phyloP scores from a whole-genome alignment of 495 filamentous ascomycete species.

The Podospora comata region DNA sequence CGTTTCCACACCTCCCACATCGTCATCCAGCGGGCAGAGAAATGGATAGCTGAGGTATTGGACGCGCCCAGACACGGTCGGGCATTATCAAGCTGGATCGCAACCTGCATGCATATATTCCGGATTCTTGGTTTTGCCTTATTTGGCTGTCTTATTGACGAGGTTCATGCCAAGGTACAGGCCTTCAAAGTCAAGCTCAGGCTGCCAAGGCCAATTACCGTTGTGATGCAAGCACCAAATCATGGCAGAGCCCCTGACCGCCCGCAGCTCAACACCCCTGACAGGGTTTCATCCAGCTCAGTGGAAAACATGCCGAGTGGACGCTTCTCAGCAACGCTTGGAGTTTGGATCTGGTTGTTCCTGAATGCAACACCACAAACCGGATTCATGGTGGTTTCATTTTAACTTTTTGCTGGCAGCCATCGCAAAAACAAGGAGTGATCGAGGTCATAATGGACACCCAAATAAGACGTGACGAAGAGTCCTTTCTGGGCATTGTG shows the following conservation, averaged over 20 bases:
- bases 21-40: background rate
- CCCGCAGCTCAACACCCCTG: constrained; percentile 9
- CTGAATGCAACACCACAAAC: constrained; percentile 22
- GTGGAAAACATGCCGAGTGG: constrained; percentile 20
- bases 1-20: background rate
- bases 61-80: background rate
- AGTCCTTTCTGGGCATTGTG: background rate
- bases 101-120: background rate
- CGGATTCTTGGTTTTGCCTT: constrained; percentile 9
- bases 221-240: constrained; percentile 18
- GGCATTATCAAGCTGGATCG: no score
- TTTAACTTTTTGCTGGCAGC: background rate
- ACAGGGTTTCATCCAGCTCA: constrained; percentile 20
- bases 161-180: constrained; percentile 29
- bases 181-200: constrained; percentile 14
- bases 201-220: constrained; percentile 20
- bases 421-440: constrained; percentile 7
- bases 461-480: background rate
- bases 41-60: background rate
- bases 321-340: constrained; percentile 5
- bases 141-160: constrained; percentile 23
- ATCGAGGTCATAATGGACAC: background rate
- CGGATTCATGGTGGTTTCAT: background rate
- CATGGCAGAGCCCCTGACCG: constrained; percentile 22
- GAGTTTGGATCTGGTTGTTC: background rate